These are phyloP conservation scores for Amanita thiersii DNA, from an alignment of 768 basidiomycete genomes.

Conservation along the genomic window DNA sequence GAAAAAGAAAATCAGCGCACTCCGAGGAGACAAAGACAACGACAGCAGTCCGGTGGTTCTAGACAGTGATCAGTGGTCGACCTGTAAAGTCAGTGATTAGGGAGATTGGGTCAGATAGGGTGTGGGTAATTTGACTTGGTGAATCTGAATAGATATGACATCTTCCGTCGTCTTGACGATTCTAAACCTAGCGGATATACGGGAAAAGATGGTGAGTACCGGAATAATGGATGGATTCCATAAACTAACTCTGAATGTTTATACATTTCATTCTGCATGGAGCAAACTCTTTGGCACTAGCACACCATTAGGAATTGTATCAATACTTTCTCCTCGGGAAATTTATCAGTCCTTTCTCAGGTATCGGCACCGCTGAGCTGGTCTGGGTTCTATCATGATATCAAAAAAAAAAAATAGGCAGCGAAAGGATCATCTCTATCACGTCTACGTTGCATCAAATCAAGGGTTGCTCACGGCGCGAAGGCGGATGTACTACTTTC, in stretches of 20 bases:
- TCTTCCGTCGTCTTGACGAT: constrained; percentile 6
- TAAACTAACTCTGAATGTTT: neutral
- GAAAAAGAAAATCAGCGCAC: too few relatives aligned
- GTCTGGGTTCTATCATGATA: neutral
- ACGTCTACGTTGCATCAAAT: too few relatives aligned
- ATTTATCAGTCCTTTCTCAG: neutral
- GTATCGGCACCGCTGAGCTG: constrained; percentile 6
- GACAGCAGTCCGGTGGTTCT: too few relatives aligned
- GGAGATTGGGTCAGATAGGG: neutral
- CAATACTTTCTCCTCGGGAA: neutral
- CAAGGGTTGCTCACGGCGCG: neutral
- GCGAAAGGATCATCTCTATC: constrained; percentile 7
- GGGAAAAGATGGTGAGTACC: neutral
- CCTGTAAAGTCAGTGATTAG: too few relatives aligned
- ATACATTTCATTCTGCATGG: neutral
- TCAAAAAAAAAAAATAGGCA: neutral
- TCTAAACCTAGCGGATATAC: constrained; percentile 1
- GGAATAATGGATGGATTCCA: neutral
- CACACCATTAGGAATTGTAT: neutral
- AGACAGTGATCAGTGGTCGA: too few relatives aligned
- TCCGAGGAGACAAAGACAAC: too few relatives aligned
- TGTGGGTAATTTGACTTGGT: neutral
- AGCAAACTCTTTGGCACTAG: neutral
- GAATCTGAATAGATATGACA: neutral
- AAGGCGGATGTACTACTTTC: neutral